phyloP scores from a whole-genome alignment of 768 basidiomycete genomes.

The Hydnum rufescens region DNA sequence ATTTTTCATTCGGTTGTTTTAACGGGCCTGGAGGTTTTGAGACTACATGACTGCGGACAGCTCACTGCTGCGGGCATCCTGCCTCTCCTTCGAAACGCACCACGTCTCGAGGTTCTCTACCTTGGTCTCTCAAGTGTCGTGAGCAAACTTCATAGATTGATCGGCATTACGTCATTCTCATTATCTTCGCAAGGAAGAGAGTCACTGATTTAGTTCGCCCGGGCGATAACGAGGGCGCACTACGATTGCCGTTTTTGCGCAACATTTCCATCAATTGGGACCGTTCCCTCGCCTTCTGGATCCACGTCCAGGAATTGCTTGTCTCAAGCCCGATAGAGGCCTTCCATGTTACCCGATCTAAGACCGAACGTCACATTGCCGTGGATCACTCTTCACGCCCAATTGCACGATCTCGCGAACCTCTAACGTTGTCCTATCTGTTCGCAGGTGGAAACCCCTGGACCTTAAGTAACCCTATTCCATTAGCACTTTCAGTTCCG shows the following conservation, averaged over 20 bases:
- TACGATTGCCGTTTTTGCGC: background rate
- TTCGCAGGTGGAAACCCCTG: too few species aligned
- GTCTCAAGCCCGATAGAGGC: background rate
- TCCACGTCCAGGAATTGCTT: background rate
- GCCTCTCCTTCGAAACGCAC: background rate
- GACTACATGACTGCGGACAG: background rate
- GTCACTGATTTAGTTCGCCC: background rate
- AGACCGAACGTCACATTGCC: too few species aligned
- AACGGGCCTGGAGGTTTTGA: background rate
- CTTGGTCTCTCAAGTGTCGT: background rate
- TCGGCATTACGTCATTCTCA: too few species aligned
- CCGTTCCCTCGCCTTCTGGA: background rate
- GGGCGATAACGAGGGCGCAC: background rate
- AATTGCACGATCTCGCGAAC: too few species aligned
- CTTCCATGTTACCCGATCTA: background rate
- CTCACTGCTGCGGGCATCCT: background rate
- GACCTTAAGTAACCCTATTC: too few species aligned
- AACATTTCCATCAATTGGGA: background rate
- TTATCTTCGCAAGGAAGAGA: background rate
- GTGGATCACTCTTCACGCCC: too few species aligned
- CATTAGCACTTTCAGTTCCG: too few species aligned
- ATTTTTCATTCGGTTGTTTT: background rate
- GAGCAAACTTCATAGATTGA: background rate
- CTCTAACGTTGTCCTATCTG: too few species aligned
- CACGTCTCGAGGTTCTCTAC: background rate